Conservation (phyloP, 2,329 filamentous ascomycete species). For the Xylaria sp. region DNA sequence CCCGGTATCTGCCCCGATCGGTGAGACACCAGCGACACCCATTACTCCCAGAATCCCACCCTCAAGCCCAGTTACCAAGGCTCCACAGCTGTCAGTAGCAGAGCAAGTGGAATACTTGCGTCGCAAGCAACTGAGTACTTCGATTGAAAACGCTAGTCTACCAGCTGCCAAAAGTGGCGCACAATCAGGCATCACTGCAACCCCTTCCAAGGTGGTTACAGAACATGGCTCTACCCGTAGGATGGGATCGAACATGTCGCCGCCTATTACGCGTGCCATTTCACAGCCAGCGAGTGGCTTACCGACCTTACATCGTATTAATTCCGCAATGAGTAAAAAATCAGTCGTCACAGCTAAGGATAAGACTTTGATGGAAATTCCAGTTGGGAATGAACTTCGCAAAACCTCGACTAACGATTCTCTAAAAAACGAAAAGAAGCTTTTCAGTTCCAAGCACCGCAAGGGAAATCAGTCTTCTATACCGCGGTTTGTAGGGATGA, state of each 20-base stretch:
- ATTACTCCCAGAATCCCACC: constrained; percentile 39
- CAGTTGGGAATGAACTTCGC: constrained; percentile 49
- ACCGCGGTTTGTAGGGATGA: constrained; percentile 83
- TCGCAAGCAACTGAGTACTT: constrained; percentile 58
- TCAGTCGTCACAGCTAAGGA: constrained; percentile 48
- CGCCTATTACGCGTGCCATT: constrained; percentile 64
- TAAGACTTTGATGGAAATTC: constrained; percentile 44
- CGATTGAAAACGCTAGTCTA: constrained; percentile 47
- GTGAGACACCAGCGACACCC: constrained; percentile 34
- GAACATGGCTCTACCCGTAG: constrained; percentile 59
- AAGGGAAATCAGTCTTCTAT: constrained; percentile 79
- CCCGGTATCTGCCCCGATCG: constrained; percentile 42
- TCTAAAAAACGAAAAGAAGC: constrained; percentile 74
- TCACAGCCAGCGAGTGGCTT: constrained; percentile 59
- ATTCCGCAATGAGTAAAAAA: constrained; percentile 58
- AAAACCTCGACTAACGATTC: constrained; percentile 54
- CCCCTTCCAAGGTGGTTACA: constrained; percentile 39
- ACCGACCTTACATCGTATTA: constrained; percentile 58
- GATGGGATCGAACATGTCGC: constrained; percentile 59
- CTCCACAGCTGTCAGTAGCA: constrained; percentile 43
- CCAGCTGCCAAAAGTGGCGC: constrained; percentile 42
- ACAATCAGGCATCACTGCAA: constrained; percentile 30
- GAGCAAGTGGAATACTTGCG: constrained; percentile 57
- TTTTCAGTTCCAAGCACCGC: constrained; percentile 71
- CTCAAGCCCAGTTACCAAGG: constrained; percentile 23